phyloP scores from a whole-genome alignment of 352 stramenopile species.

The Aphanomyces invadans region DNA sequence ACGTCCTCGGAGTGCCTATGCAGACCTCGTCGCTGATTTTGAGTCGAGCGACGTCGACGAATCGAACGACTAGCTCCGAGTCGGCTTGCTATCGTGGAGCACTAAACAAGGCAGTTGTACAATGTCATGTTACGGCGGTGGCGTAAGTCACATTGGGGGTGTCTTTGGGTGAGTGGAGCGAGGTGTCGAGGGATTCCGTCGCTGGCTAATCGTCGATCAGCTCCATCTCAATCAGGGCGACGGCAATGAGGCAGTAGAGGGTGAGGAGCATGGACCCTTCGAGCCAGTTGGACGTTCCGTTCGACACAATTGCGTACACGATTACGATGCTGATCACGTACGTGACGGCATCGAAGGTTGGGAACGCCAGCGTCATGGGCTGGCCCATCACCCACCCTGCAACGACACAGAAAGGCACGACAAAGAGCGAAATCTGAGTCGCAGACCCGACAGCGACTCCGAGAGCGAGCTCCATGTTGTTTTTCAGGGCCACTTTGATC shows the following conservation, averaged over 20 bases:
- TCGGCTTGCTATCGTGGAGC: too few relatives aligned
- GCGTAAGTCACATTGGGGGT: too few relatives aligned
- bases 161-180: too few relatives aligned
- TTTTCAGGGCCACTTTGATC: slow-evolving; percentile 80
- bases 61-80: too few relatives aligned
- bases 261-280: slow-evolving; percentile 41
- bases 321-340: slow-evolving; percentile 77
- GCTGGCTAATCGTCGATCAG: background rate
- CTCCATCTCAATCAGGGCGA: slow-evolving; percentile 30
- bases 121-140: too few relatives aligned
- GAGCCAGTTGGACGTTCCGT: slow-evolving; percentile 45
- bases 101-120: too few relatives aligned
- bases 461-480: slow-evolving; percentile 89
- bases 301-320: slow-evolving; percentile 39
- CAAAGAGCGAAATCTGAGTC: slow-evolving; percentile 85
- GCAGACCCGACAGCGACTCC: slow-evolving; percentile 82
- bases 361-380: slow-evolving; percentile 81
- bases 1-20: background rate
- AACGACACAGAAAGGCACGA: slow-evolving; percentile 71
- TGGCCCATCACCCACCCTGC: slow-evolving; percentile 70
- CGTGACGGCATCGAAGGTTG: slow-evolving; percentile 70
- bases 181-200: too few relatives aligned
- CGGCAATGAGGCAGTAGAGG: slow-evolving; percentile 36
- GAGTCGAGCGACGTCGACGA: background rate
- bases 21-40: background rate